phyloP scores from a whole-genome alignment of 2,329 filamentous ascomycete species.

The Phialemonium atrogriseum region DNA sequence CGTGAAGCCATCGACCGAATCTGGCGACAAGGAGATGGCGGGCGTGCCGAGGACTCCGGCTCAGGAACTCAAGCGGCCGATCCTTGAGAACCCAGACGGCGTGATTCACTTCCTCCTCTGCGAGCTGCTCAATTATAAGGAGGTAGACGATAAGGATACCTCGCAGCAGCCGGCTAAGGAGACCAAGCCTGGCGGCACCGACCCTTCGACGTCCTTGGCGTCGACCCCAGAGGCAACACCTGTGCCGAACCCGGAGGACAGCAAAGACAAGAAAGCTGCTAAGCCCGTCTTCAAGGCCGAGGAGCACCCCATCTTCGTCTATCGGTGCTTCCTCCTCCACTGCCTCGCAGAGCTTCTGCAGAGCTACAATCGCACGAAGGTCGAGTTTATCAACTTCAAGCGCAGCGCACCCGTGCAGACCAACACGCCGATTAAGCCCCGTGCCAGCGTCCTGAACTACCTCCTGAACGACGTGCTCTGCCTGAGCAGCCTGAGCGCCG shows the following conservation, averaged over 20 bases:
- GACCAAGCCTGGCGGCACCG: slow-evolving; percentile 24
- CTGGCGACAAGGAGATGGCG: slow-evolving; percentile 48
- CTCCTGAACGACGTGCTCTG: slow-evolving; percentile 71
- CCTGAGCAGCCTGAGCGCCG: slow-evolving; percentile 51
- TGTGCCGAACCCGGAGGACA: slow-evolving; percentile 13
- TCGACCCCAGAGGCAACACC: slow-evolving; percentile 8
- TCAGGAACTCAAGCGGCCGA: slow-evolving; percentile 67
- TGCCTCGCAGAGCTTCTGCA: slow-evolving; percentile 84
- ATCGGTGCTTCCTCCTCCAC: slow-evolving; percentile 89
- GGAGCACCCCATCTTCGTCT: slow-evolving; percentile 92
- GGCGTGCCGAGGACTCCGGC: slow-evolving; percentile 54
- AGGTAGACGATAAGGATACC: slow-evolving; percentile 78
- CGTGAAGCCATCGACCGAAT: slow-evolving; percentile 53
- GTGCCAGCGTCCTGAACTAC: slow-evolving; percentile 89
- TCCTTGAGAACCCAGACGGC: slow-evolving; percentile 87
- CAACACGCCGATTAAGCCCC: slow-evolving; percentile 85
- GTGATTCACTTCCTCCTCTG: slow-evolving; percentile 92
- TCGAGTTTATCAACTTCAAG: slow-evolving; percentile 99
- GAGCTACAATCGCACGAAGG: slow-evolving; percentile 89
- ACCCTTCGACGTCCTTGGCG: slow-evolving; percentile 12
- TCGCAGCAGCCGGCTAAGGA: slow-evolving; percentile 31
- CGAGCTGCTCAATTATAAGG: slow-evolving; percentile 83
- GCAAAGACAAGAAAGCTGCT: slow-evolving; percentile 52
- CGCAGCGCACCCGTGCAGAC: slow-evolving; percentile 77
- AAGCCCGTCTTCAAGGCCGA: slow-evolving; percentile 82